Percentiles rank a stretch among this genome's conserved stretches.
Evolutionary conservation across 2,329 filamentous ascomycete genomes (phyloP).

Genomic region (Hypoxylon sp.): DNA sequence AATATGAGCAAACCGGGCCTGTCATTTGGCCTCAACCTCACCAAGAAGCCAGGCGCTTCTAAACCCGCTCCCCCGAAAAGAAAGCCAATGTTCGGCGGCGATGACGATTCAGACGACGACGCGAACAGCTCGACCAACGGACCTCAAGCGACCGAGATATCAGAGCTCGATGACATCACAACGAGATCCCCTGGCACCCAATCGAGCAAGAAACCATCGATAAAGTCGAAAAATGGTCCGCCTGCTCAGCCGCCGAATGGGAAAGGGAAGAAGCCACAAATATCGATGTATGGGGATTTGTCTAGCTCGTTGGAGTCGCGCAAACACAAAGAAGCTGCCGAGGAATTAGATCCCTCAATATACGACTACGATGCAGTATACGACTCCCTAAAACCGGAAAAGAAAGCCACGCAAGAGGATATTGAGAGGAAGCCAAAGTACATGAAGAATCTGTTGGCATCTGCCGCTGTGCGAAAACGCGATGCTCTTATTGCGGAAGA

Average conservation of each 20-base stretch:
- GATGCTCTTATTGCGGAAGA: constrained; percentile 85
- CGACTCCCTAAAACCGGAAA: constrained; percentile 79
- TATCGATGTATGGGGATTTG: constrained; percentile 73
- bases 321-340: constrained; percentile 74
- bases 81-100: constrained; percentile 72
- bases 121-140: constrained; percentile 51
- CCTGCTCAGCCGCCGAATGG: constrained; percentile 61
- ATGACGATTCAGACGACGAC: constrained; percentile 69
- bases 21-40: constrained; percentile 71
- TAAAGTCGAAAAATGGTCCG: constrained; percentile 51
- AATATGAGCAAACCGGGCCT: constrained; percentile 57
- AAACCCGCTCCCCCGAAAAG: constrained; percentile 66
- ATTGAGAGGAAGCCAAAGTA: constrained; percentile 80
- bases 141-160: constrained; percentile 69
- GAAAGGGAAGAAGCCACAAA: constrained; percentile 60
- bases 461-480: constrained; percentile 82
- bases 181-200: constrained; percentile 47
- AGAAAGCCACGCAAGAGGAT: constrained; percentile 66
- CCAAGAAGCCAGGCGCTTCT: constrained; percentile 68
- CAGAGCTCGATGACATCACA: constrained; percentile 69
- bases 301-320: constrained; percentile 75
- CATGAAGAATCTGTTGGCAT: constrained; percentile 80
- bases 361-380: constrained; percentile 91
- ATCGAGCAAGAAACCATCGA: constrained; percentile 52
- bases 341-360: constrained; percentile 78